Conservation (phyloP, 768 basidiomycete genomes). For the Lactifluus echinatus region DNA sequence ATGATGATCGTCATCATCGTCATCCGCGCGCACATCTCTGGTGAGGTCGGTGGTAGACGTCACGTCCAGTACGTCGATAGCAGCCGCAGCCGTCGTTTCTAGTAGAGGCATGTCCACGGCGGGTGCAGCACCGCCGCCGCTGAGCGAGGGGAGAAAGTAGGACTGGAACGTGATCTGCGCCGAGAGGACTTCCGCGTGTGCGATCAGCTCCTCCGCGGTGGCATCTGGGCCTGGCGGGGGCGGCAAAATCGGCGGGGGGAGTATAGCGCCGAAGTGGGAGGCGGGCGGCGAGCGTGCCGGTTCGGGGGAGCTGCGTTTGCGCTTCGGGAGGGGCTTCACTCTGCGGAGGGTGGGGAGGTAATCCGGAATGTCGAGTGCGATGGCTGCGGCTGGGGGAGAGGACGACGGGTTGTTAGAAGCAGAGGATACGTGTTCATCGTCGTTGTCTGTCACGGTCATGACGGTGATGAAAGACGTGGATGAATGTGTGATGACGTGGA, state of each 20-base stretch:
- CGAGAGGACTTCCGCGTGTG: conserved; percentile 48
- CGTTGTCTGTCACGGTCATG: not conserved
- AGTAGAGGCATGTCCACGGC: too few species aligned
- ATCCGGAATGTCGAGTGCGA: conserved; percentile 56
- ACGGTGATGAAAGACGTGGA: not conserved
- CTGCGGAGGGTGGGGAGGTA: conserved; percentile 53
- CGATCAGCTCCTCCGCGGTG: conserved; percentile 49
- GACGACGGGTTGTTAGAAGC: conserved; percentile 12
- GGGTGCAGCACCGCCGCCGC: conserved; percentile 28
- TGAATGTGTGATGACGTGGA: conserved; percentile 15
- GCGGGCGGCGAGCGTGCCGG: not conserved
- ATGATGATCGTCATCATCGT: too few species aligned
- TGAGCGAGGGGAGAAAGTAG: conserved; percentile 53
- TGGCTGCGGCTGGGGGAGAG: too few species aligned
- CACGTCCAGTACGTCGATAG: too few species aligned
- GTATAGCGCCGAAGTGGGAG: conserved; percentile 12
- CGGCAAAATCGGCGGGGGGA: conserved; percentile 26
- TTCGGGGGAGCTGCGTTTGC: conserved; percentile 44
- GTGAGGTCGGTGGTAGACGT: conserved; percentile 2
- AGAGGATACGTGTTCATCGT: conserved; percentile 12
- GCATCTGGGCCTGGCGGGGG: conserved; percentile 35
- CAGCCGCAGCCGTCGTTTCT: too few species aligned
- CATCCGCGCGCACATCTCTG: too few species aligned
- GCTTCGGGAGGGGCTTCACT: conserved; percentile 73
- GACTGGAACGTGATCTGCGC: conserved; percentile 53